Percentiles rank a stretch among this genome's conserved stretches.
Conservation (phyloP, 805 yeast species). For the Myxozyma monticola region DNA sequence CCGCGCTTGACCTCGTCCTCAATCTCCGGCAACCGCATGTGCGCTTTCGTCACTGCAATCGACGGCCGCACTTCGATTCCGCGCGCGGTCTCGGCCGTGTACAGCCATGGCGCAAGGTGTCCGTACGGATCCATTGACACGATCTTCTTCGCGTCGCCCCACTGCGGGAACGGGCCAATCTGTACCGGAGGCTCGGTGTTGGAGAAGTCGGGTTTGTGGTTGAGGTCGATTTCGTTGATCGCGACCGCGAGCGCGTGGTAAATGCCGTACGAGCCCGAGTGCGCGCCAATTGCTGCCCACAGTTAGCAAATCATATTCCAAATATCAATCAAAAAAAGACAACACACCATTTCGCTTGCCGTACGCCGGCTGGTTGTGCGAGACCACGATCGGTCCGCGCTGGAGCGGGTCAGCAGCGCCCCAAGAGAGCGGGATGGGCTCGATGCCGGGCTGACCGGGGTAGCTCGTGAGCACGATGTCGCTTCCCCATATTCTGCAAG, state of each 20-base stretch:
- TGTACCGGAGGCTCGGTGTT: slow-evolving; percentile 63
- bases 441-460: slow-evolving; percentile 50
- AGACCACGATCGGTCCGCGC: slow-evolving; percentile 56
- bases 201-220: slow-evolving; percentile 59
- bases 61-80: slow-evolving; percentile 61
- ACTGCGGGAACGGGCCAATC: slow-evolving; percentile 55
- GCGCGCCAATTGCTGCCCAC: slow-evolving; percentile 53
- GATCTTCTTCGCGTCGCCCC: slow-evolving; percentile 58
- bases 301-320: slow-evolving; percentile 1
- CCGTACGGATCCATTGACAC: slow-evolving; percentile 69
- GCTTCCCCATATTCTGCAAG: no score
- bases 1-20: slow-evolving; percentile 57
- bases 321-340: no score
- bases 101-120: slow-evolving; percentile 63
- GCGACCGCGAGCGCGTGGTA: slow-evolving; percentile 68
- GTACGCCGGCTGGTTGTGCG: slow-evolving; percentile 52
- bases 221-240: slow-evolving; percentile 54
- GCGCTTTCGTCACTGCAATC: slow-evolving; percentile 66
- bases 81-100: slow-evolving; percentile 44
- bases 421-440: slow-evolving; percentile 56
- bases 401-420: slow-evolving; percentile 49
- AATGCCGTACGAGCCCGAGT: slow-evolving; percentile 61
- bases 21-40: slow-evolving; percentile 59
- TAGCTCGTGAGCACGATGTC: slow-evolving; percentile 54
- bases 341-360: slow-evolving; percentile 52